Conservation (phyloP, 805 yeast species). For the Maudiozyma barnettii region DNA sequence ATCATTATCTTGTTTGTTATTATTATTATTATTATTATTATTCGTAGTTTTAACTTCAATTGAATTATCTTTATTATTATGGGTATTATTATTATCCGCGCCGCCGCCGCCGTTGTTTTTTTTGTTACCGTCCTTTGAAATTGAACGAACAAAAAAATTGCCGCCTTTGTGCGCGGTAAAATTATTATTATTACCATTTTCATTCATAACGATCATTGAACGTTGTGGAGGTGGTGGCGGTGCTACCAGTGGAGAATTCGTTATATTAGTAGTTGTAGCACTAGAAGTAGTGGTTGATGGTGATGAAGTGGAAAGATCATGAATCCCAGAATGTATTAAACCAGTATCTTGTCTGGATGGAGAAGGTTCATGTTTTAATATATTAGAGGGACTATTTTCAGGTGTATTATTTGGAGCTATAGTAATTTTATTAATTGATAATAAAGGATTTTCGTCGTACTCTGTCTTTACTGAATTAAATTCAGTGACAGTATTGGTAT, state of each 20-base stretch:
- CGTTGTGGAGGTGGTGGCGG: no score
- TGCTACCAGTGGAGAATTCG: no score
- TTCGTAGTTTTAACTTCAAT: no score
- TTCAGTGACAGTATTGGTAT: neutral
- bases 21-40: no score
- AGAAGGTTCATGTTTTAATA: slow-evolving; percentile 1
- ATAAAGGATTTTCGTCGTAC: slow-evolving; percentile 13
- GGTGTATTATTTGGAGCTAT: slow-evolving; percentile 26
- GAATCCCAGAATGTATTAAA: no score
- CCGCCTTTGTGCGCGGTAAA: slow-evolving; percentile 1
- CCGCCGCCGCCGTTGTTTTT: neutral
- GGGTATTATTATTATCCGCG: no score
- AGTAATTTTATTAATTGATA: slow-evolving; percentile 14
- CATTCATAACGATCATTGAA: neutral
- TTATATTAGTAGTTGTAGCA: no score
- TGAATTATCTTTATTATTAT: no score
- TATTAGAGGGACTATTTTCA: slow-evolving; percentile 13
- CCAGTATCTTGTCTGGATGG: no score
- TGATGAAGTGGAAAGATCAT: neutral
- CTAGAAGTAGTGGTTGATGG: neutral
- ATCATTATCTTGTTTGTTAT: no score
- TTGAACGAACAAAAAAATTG: neutral
- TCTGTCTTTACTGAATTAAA: slow-evolving; percentile 12
- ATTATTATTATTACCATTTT: neutral
- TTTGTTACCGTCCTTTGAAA: neutral